A percentile compares a stretch with the other conserved stretches of the same genome.
Conservation (phyloP, 257 asterid genomes). For the Solanum gracilifrons region DNA sequence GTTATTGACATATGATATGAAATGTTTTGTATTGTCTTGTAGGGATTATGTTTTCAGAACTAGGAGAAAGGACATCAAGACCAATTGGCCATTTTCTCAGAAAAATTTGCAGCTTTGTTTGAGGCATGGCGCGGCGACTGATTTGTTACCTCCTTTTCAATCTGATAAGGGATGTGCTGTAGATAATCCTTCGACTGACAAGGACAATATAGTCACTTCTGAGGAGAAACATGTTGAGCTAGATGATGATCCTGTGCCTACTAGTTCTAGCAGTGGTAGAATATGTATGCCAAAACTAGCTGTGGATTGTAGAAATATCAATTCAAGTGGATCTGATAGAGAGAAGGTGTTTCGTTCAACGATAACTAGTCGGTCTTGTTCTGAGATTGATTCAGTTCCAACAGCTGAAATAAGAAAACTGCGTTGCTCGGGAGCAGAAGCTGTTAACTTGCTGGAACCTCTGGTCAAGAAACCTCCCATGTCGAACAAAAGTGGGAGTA, state of each 20-base stretch:
- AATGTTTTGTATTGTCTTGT: slow-evolving; percentile 12
- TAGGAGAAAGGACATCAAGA: slow-evolving; percentile 59
- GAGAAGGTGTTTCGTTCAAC: slow-evolving; percentile 27
- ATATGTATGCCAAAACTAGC: slow-evolving; percentile 6
- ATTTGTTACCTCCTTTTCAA: slow-evolving; percentile 79
- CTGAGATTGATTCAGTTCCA: slow-evolving; percentile 32
- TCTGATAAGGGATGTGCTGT: slow-evolving; percentile 30
- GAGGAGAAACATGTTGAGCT: slow-evolving; percentile 19
- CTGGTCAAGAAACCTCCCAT: slow-evolving; percentile 5
- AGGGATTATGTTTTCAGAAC: slow-evolving; percentile 73
- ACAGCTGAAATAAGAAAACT: background rate
- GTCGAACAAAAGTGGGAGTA: slow-evolving; percentile 19
- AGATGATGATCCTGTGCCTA: slow-evolving; percentile 11
- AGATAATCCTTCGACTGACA: background rate
- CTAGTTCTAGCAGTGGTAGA: slow-evolving; percentile 6
- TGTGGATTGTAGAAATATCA: slow-evolving; percentile 13
- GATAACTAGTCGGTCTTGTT: slow-evolving; percentile 26
- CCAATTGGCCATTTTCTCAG: slow-evolving; percentile 84
- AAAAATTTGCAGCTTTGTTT: slow-evolving; percentile 67
- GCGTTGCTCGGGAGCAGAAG: slow-evolving; percentile 21
- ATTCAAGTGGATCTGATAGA: slow-evolving; percentile 28
- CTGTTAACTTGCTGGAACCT: slow-evolving; percentile 4
- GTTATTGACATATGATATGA: slow-evolving; percentile 9
- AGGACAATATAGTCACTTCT: slow-evolving; percentile 13
- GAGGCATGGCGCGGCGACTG: slow-evolving; percentile 54